Base-by-base conservation (phyloP, 164 flowering plant species). In the Vitis rotundifolia region DNA sequence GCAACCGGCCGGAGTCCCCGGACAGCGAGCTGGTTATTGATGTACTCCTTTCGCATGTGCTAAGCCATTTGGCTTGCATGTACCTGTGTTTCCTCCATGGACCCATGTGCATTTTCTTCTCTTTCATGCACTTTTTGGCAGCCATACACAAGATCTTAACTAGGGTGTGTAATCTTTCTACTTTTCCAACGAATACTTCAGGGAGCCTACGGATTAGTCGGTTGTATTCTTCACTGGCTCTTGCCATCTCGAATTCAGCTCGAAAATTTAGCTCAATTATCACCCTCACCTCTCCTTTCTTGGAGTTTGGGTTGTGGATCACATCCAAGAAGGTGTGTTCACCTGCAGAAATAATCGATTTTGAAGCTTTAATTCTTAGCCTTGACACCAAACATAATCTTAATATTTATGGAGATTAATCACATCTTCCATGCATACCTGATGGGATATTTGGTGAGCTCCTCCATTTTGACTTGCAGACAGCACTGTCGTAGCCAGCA, bases 31-130 rank as follows among this genome's bases (percentile, higher is more conserved):
- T 37, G 44, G 77, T 48, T 9, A 59, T 72, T 53, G 68, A 53
- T 2, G 69, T 16, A 2, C 58, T 19, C n/a, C 66, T 66, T 60
- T 75, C 75, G 57, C 67, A 75, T 11, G 68, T 64, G n/a, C 81
- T 82, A 9, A 96, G 75, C 99, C 99, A 96, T 73, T 96, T 96
- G 7, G 97, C 94, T 69, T 87, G 86, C 92, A 93, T 83, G 76
- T 93, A 93, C 68, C 83, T 86, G 14, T 91, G 88, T 77, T 88
- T 91, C 71, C 99, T 86, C 99, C 98, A 93, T 7, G 99, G 98
- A 0, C 80, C 97, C 79, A 90, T 70, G 74, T 93, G 98, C 91
- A 96, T 91, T 59, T 89, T 92, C 78, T 84, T 96, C 75, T 91
- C 90, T 76, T 91, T 88, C 95, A 91, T 89, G 81, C 97, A 90